phyloP scores from a whole-genome alignment of 208 protist genomes.

The Naegleria lovaniensis region DNA sequence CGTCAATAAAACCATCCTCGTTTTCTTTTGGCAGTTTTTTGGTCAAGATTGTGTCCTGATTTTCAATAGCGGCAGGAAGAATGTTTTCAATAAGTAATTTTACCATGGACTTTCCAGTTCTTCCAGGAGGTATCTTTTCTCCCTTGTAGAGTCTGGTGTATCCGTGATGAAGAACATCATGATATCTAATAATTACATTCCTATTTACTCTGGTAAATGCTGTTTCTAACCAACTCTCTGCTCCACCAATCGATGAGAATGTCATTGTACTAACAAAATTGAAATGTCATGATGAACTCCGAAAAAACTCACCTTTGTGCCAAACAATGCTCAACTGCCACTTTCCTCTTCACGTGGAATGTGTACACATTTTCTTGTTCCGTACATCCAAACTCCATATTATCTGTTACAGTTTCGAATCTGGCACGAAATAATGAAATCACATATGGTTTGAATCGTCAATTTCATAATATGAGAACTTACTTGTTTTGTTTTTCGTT shows the following conservation, averaged over 20 bases:
- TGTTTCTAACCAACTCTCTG: not conserved
- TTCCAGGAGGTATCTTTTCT: not conserved
- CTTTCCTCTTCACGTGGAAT: constrained; percentile 18
- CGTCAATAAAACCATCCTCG: not conserved
- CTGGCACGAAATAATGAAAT: not conserved
- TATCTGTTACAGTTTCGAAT: not conserved
- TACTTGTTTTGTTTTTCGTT: constrained; percentile 18
- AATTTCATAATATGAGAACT: not conserved
- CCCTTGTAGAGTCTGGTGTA: not conserved
- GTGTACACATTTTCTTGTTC: constrained; percentile 9
- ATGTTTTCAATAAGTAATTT: constrained; percentile 11
- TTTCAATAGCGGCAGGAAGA: not conserved
- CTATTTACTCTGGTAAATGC: not conserved
- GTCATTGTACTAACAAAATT: constrained; percentile 26
- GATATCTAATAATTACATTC: constrained; percentile 1
- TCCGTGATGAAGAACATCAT: constrained; percentile 25
- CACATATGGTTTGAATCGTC: not conserved
- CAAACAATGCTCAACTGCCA: not conserved
- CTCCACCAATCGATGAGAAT: not conserved
- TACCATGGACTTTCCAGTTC: constrained; percentile 16
- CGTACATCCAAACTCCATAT: not conserved
- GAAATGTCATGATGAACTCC: not conserved
- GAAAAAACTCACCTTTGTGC: not conserved
- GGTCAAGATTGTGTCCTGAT: not conserved
- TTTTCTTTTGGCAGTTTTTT: not conserved